Evolutionary conservation across 2,329 filamentous ascomycete species (phyloP).

Genomic region (Penicillium sp.): DNA sequence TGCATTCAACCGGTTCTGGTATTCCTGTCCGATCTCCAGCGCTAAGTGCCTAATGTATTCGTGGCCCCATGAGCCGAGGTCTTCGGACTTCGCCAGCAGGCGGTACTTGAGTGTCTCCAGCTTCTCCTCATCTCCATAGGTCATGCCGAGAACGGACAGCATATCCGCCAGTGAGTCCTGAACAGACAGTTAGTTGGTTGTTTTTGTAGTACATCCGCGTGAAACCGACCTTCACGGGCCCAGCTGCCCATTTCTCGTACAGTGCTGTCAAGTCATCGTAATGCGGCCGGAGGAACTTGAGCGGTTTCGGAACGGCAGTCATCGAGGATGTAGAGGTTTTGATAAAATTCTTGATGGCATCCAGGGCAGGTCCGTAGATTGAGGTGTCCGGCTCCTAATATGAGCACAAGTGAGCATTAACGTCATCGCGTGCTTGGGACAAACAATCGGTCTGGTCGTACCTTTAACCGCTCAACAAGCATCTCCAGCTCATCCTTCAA

Average conservation of each 20-base stretch:
- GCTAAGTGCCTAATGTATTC: slow-evolving; percentile 96
- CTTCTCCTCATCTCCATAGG: slow-evolving; percentile 92
- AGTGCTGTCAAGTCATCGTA: slow-evolving; percentile 84
- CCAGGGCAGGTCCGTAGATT: slow-evolving; percentile 87
- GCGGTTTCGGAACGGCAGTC: slow-evolving; percentile 96
- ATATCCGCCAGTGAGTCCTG: slow-evolving; percentile 82
- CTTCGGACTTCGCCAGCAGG: slow-evolving; percentile 80
- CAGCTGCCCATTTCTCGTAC: slow-evolving; percentile 83
- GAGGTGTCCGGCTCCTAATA: slow-evolving; percentile 75
- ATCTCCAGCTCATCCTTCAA: slow-evolving; percentile 97
- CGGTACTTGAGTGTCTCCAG: slow-evolving; percentile 96
- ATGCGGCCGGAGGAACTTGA: slow-evolving; percentile 96
- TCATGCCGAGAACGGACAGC: slow-evolving; percentile 97
- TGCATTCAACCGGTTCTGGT: slow-evolving; percentile 78
- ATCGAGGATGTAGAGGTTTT: slow-evolving; percentile 99
- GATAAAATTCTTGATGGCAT: slow-evolving; percentile 97
- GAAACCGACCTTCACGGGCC: slow-evolving; percentile 72
- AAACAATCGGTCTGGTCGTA: slow-evolving; percentile 42
- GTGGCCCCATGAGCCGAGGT: slow-evolving; percentile 96
- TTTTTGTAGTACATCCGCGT: not conserved
- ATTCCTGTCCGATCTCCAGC: slow-evolving; percentile 92
- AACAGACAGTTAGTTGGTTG: slow-evolving; percentile 9
- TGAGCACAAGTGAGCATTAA: slow-evolving; percentile 20
- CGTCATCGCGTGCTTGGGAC: slow-evolving; percentile 23
- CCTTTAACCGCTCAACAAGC: slow-evolving; percentile 91